A percentile compares a stretch with the other conserved stretches of the same genome.
Conservation (phyloP, 164 flowering plant genomes). For the Stephania japonica region DNA sequence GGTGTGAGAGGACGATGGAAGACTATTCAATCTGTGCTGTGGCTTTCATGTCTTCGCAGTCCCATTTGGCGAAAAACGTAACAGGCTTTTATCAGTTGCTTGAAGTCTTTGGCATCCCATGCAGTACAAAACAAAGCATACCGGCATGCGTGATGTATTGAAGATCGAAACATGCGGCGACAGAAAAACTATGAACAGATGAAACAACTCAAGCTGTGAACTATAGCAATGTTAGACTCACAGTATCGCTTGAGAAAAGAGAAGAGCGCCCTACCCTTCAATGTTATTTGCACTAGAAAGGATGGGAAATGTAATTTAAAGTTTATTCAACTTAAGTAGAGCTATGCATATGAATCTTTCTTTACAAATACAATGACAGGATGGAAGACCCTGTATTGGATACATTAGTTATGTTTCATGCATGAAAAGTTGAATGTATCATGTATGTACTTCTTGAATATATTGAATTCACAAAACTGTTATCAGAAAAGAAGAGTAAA, state of each 20-base stretch:
- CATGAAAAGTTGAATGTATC: too few species aligned
- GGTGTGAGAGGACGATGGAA: neutral
- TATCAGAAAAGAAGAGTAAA: too few species aligned
- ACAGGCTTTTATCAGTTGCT: neutral
- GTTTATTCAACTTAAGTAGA: too few species aligned
- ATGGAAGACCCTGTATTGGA: too few species aligned
- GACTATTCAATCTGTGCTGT: neutral
- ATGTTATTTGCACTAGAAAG: neutral
- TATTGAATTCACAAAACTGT: too few species aligned
- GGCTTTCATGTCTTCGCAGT: neutral
- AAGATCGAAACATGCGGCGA: constrained; percentile 2
- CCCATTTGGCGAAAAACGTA: neutral
- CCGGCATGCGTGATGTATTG: constrained; percentile 21
- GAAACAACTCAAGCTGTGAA: too few species aligned
- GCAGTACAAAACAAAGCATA: constrained; percentile 15
- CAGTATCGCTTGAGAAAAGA: constrained; percentile 10
- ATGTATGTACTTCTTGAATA: too few species aligned
- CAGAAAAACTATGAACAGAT: constrained; percentile 16
- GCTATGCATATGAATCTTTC: too few species aligned
- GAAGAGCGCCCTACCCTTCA: neutral
- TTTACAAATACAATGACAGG: too few species aligned
- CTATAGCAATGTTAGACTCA: constrained; percentile 6
- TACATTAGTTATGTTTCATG: too few species aligned
- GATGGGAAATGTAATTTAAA: neutral
- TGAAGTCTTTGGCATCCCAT: constrained; percentile 24